Percentiles rank a stretch among this genome's conserved stretches.
phyloP scores from a whole-genome alignment of 129 eudicot genomes.

The Glebionis coronaria region DNA sequence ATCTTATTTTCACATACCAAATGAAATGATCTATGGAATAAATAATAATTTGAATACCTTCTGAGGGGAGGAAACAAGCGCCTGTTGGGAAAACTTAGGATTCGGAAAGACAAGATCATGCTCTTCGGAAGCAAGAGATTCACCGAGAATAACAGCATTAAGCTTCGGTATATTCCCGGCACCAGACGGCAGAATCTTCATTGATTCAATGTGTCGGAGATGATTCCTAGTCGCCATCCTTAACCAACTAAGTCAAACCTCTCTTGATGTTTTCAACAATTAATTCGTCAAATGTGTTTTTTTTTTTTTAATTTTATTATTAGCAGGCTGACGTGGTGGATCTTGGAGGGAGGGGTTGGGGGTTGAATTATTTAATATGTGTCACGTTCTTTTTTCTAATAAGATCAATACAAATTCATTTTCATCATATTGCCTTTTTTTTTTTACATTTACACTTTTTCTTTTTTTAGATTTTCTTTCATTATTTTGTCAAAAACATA shows the following conservation, averaged over 20 bases:
- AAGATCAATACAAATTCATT: too few relatives aligned
- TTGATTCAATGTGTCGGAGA: conserved; percentile 66
- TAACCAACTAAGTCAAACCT: background rate
- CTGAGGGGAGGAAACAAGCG: conserved; percentile 45
- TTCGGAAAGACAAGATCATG: conserved; percentile 62
- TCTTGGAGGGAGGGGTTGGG: conserved; percentile 4
- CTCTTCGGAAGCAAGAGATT: conserved; percentile 77
- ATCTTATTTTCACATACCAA: background rate
- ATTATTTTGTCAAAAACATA: too few relatives aligned
- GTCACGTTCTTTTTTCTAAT: too few relatives aligned
- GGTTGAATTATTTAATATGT: too few relatives aligned
- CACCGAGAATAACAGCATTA: conserved; percentile 75
- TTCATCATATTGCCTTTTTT: too few relatives aligned
- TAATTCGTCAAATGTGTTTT: background rate
- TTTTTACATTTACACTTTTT: too few relatives aligned
- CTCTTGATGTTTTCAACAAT: background rate
- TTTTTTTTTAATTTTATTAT: too few relatives aligned
- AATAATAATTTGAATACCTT: too few relatives aligned
- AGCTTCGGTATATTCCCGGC: conserved; percentile 52
- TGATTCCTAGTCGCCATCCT: conserved; percentile 29
- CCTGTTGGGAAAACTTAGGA: conserved; percentile 39
- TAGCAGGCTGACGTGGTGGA: background rate
- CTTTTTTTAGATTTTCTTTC: too few relatives aligned
- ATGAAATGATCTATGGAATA: too few relatives aligned
- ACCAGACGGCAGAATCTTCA: conserved; percentile 55